Evolutionary conservation across 2,329 filamentous ascomycete species (phyloP), one percentile per base, ranked within the genome.

Genomic region (Botrytis deweyae): DNA sequence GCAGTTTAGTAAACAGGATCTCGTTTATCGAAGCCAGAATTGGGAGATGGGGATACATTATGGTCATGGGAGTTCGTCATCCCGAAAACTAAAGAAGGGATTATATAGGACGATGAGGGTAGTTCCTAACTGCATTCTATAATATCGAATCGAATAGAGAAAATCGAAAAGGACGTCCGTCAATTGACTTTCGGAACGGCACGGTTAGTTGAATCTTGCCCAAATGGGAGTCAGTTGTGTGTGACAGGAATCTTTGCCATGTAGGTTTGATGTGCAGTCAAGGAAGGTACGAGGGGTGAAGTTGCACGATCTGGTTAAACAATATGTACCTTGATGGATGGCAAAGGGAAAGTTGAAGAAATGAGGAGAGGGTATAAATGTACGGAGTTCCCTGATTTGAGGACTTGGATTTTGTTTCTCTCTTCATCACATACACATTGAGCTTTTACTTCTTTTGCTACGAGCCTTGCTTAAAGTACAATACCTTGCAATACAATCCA

Each of bases 21-120:
- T 25, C 49, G 65, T 58, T 36, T 55, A 52, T 40, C 33, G 25
- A 14, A n/a, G 46, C 36, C 46, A 42, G n/a, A 40, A 20, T 20
- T 55, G 46, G 25, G 2, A 38, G n/a, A n/a, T n/a, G 12, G 66
- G 66, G 20, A 59, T 69, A 42, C 46, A 58, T 68, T 68, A 58
- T 69, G 66, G 55, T 68, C 66, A 68, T 69, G 49, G 66, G 49
- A 68, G 66, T 29, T 42, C n/a, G 66, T 68, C n/a, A 58, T 68
- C 66, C 66, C 49, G 25, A n/a, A 49, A 10, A n/a, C 10, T 40
- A 18, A 58, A 40, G 40, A 58, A 29, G 52, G 7, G n/a, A 58
- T 58, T 18, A n/a, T 29, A 29, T 58, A 9, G n/a, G 14, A 33
- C 29, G 52, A 29, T 58, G 52, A 29, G 52, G 16, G n/a, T 29